phyloP scores from a whole-genome alignment of 805 yeast genomes.

The Starmerella apis region DNA sequence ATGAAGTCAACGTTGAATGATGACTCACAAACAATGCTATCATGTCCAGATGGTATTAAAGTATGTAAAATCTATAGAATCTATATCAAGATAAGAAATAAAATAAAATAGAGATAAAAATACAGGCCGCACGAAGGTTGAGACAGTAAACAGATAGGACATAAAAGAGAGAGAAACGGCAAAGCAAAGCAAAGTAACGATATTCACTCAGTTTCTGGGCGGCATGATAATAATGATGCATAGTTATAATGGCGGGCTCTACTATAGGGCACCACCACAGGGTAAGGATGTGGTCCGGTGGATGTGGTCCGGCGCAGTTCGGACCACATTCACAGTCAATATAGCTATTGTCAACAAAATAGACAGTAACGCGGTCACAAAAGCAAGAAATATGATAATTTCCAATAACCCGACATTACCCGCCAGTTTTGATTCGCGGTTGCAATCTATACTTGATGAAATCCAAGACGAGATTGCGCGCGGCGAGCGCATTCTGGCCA shows the following conservation, averaged over 20 bases:
- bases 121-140: background rate
- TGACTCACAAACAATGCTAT: background rate
- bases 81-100: background rate
- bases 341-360: background rate
- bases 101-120: background rate
- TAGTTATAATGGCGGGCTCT: no score
- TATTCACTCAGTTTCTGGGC: no score
- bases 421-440: background rate
- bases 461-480: conserved; percentile 7
- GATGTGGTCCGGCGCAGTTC: conserved; percentile 1
- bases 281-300: conserved; percentile 1
- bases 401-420: background rate
- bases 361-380: background rate
- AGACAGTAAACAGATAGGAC: background rate
- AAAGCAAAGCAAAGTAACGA: no score
- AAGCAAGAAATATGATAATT: background rate
- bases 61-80: background rate
- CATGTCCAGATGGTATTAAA: background rate
- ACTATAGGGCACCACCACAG: no score
- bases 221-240: no score
- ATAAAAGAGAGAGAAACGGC: no score
- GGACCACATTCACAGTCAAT: background rate
- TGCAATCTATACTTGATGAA: background rate
- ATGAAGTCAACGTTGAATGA: background rate
- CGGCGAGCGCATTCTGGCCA: conserved; percentile 5